Evolutionary conservation across 2,329 filamentous ascomycete genomes (phyloP).

Genomic region (Pyrenophora seminiperda): DNA sequence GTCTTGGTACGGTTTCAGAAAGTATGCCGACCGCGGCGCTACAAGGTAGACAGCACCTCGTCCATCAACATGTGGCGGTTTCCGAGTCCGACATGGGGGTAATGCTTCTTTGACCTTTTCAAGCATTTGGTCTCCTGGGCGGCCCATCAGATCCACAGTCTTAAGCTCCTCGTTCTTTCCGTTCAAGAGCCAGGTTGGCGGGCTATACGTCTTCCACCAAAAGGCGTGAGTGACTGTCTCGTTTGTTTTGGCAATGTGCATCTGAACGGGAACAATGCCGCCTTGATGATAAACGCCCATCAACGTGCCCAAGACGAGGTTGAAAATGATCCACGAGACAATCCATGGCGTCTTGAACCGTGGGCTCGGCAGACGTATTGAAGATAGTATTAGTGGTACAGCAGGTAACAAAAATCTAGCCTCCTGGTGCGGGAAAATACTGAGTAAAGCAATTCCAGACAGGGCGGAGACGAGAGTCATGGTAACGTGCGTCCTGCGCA

Average conservation of each 20-base stretch:
- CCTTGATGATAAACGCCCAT: slow-evolving; percentile 87
- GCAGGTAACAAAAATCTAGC: slow-evolving; percentile 77
- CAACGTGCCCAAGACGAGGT: slow-evolving; percentile 67
- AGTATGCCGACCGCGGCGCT: slow-evolving; percentile 72
- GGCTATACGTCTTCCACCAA: slow-evolving; percentile 88
- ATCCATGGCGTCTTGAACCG: slow-evolving; percentile 58
- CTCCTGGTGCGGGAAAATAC: slow-evolving; percentile 78
- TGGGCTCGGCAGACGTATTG: slow-evolving; percentile 67
- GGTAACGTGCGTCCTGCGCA: slow-evolving; percentile 56
- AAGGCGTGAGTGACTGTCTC: slow-evolving; percentile 69
- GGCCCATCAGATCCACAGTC: slow-evolving; percentile 76
- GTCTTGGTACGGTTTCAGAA: slow-evolving; percentile 63
- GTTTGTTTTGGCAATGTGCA: slow-evolving; percentile 72
- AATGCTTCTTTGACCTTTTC: slow-evolving; percentile 63
- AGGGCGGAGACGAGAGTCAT: slow-evolving; percentile 74
- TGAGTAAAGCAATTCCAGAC: slow-evolving; percentile 72
- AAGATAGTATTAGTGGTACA: slow-evolving; percentile 76
- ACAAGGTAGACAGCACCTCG: slow-evolving; percentile 65
- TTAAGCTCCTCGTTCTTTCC: slow-evolving; percentile 73
- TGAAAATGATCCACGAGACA: slow-evolving; percentile 70
- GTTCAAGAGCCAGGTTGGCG: slow-evolving; percentile 78
- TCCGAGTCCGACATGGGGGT: slow-evolving; percentile 49
- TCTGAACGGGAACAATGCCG: slow-evolving; percentile 75
- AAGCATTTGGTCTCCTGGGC: slow-evolving; percentile 65
- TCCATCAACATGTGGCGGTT: slow-evolving; percentile 51